A percentile compares a stretch with the other conserved stretches of the same genome.
Conservation (phyloP, 257 asterid genomes). For the Solanum pennellii region DNA sequence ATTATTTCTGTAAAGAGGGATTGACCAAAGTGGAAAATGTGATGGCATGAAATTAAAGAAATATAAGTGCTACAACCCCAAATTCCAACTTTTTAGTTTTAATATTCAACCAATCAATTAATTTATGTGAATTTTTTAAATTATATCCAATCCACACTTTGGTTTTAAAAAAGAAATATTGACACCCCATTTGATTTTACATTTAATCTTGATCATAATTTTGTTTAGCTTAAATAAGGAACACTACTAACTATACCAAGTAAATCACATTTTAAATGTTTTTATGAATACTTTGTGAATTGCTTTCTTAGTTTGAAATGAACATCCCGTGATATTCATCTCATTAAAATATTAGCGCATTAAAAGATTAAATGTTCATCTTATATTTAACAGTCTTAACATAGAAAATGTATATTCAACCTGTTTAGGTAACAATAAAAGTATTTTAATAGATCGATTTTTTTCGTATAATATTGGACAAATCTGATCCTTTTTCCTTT, state of each 20-base stretch:
- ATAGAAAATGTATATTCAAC: background rate
- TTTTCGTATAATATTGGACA: too few species aligned
- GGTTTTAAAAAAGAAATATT: background rate
- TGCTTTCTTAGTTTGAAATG: background rate
- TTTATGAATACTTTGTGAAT: background rate
- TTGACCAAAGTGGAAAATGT: background rate
- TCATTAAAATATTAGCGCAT: background rate
- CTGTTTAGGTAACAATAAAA: background rate
- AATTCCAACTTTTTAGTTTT: background rate
- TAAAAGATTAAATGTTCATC: background rate
- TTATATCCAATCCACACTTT: background rate
- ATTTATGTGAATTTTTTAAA: background rate
- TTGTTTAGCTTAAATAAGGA: background rate
- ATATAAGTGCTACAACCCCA: background rate
- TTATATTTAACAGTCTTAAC: background rate
- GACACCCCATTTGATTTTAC: background rate
- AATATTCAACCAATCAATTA: background rate
- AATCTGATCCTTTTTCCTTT: background rate
- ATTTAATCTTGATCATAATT: background rate
- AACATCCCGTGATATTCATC: background rate
- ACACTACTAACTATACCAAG: background rate
- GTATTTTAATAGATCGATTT: background rate
- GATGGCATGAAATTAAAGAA: background rate
- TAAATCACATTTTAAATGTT: background rate
- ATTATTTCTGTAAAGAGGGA: background rate